These are phyloP conservation scores for Aspergillus unguis DNA, from an alignment of 2,329 filamentous ascomycete species.

Conservation along the genomic window DNA sequence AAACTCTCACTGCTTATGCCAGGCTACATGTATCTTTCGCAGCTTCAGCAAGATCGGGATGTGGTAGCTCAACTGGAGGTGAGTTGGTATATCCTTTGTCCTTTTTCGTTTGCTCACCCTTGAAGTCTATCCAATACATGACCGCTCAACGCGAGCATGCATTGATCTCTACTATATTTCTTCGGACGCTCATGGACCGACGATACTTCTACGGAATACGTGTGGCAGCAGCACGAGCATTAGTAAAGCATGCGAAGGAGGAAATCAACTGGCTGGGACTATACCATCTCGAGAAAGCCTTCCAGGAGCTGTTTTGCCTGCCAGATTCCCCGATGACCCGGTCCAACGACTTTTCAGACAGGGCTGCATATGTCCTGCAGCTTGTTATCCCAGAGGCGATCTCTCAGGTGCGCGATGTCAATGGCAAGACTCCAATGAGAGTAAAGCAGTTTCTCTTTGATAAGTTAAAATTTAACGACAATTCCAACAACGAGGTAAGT, in stretches of 20 bases:
- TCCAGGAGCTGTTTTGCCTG: conserved; percentile 83
- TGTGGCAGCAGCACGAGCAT: conserved; percentile 73
- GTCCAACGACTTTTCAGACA: conserved; percentile 88
- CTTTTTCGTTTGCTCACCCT: neutral
- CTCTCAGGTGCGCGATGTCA: conserved; percentile 68
- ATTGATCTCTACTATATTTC: conserved; percentile 82
- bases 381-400: conserved; percentile 79
- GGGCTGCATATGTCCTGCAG: conserved; percentile 79
- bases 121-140: conserved; percentile 68
- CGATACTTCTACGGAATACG: conserved; percentile 94
- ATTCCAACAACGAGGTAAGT: conserved; percentile 69
- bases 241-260: conserved; percentile 72
- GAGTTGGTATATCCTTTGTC: conserved; percentile 17
- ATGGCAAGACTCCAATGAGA: conserved; percentile 72
- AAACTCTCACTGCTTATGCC: conserved; percentile 79
- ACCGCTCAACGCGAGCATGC: conserved; percentile 65
- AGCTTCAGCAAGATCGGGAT: conserved; percentile 94
- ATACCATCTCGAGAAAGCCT: conserved; percentile 79
- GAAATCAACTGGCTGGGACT: conserved; percentile 73
- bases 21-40: conserved; percentile 96
- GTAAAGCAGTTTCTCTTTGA: conserved; percentile 84
- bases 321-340: conserved; percentile 72
- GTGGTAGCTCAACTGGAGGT: conserved; percentile 77
- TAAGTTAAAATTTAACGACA: conserved; percentile 90
- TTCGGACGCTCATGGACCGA: conserved; percentile 83